A percentile compares a stretch with the other conserved stretches of the same genome.
Evolutionary conservation across 2,329 filamentous ascomycete genomes (phyloP).

Genomic region (Aspergillus neoniger): DNA sequence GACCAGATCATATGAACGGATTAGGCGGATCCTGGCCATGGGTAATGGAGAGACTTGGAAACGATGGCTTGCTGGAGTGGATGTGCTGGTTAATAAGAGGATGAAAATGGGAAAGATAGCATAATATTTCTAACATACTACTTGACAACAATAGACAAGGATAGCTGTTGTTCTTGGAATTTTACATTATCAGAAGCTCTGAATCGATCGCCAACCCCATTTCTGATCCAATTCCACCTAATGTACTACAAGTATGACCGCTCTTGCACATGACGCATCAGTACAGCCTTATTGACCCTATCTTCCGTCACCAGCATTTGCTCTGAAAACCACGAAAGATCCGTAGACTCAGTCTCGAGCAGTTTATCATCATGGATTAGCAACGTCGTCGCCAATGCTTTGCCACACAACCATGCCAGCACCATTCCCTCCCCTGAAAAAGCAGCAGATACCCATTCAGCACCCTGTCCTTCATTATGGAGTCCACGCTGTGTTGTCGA

Average conservation of each 20-base stretch:
- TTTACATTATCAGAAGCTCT: too few species aligned
- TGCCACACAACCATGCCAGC: conserved; percentile 33
- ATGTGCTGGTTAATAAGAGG: conserved; percentile 26
- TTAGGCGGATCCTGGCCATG: conserved; percentile 22
- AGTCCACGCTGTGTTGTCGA: conserved; percentile 17
- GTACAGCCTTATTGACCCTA: conserved; percentile 19
- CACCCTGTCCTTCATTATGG: background rate
- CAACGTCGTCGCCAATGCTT: conserved; percentile 30
- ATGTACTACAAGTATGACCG: background rate
- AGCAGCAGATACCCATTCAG: conserved; percentile 33
- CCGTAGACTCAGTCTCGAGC: conserved; percentile 1
- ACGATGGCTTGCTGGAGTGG: conserved; percentile 23
- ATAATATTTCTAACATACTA: background rate
- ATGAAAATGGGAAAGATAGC: conserved; percentile 19
- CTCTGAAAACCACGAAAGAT: conserved; percentile 33
- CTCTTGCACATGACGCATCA: conserved; percentile 10
- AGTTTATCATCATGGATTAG: conserved; percentile 19
- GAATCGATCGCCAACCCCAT: too few species aligned
- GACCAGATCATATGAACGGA: conserved; percentile 23
- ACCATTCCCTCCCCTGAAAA: conserved; percentile 39
- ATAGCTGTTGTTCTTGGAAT: too few species aligned
- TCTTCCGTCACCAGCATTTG: conserved; percentile 31
- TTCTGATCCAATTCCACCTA: background rate
- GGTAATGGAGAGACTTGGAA: conserved; percentile 22
- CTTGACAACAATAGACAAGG: too few species aligned